Conservation (phyloP, 495 filamentous ascomycete species). For the Xylaria curta region DNA sequence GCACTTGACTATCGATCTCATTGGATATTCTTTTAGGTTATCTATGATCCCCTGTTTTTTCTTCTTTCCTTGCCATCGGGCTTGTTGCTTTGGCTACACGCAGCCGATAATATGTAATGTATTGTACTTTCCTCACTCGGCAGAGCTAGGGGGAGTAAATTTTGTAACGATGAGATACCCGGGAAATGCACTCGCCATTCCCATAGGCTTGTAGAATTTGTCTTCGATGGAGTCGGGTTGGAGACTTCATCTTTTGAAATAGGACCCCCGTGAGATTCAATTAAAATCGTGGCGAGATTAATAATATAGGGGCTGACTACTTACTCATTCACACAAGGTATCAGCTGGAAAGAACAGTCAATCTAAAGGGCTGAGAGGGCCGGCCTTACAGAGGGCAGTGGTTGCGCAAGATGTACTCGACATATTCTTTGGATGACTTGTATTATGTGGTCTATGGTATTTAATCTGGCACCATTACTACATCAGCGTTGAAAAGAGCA, state of each 20-base stretch:
- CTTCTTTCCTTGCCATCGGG: not conserved
- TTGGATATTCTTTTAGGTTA: too few relatives aligned
- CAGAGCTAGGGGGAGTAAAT: not conserved
- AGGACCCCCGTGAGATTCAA: not conserved
- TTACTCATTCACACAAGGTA: not conserved
- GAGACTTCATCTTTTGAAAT: not conserved
- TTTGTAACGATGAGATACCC: not conserved
- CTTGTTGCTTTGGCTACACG: not conserved
- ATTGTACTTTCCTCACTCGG: not conserved
- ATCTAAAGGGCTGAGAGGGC: not conserved
- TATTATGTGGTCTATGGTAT: constrained; percentile 22
- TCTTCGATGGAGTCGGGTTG: not conserved
- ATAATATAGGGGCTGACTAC: not conserved
- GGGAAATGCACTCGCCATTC: not conserved
- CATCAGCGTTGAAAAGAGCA: not conserved
- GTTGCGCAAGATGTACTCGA: not conserved
- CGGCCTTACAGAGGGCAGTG: not conserved
- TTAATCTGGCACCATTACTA: constrained; percentile 8
- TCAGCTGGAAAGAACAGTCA: not conserved
- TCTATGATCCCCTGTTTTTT: not conserved
- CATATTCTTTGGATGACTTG: not conserved
- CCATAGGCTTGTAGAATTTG: not conserved
- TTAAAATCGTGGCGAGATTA: not conserved
- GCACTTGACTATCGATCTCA: too few relatives aligned
- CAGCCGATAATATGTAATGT: not conserved